Conservation (phyloP, 768 basidiomycete genomes). For the Naematelia encephala region DNA sequence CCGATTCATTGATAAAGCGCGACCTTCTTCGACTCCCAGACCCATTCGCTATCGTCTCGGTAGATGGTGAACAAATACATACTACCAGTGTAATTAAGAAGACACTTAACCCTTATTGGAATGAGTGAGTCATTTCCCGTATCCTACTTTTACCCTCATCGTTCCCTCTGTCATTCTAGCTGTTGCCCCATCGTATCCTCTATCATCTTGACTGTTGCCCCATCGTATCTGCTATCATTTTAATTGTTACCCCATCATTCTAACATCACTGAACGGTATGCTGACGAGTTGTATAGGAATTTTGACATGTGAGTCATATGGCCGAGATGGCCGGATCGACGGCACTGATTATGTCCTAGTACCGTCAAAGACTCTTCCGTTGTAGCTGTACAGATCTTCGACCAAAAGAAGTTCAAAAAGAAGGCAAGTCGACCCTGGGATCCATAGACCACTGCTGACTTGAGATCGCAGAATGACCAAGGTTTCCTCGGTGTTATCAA, state of each 20-base stretch:
- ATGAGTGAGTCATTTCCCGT: constrained; percentile 46
- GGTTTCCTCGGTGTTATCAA: constrained; percentile 98
- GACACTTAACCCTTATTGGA: constrained; percentile 51
- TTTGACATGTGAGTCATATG: constrained; percentile 78
- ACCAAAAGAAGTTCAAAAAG: constrained; percentile 98
- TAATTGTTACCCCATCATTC: background rate
- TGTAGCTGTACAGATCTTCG: constrained; percentile 96
- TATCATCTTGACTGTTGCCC: too few relatives aligned
- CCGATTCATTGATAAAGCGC: constrained; percentile 48
- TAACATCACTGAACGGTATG: background rate
- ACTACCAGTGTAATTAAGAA: constrained; percentile 97
- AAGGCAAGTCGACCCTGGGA: constrained; percentile 49
- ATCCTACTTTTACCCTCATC: too few relatives aligned
- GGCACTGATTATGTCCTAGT: constrained; percentile 52
- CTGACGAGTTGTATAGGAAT: constrained; percentile 61
- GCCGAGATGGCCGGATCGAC: background rate
- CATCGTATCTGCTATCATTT: background rate
- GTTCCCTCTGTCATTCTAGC: background rate
- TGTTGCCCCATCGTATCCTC: background rate
- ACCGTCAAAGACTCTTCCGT: constrained; percentile 97
- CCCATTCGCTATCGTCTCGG: constrained; percentile 96
- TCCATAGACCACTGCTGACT: background rate
- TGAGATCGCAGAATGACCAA: constrained; percentile 61
- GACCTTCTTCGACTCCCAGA: constrained; percentile 80
- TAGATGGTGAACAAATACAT: constrained; percentile 95